Evolutionary conservation across 495 filamentous ascomycete species (phyloP), one percentile per base, ranked within the genome.

Genomic region (Penicillium roqueforti): DNA sequence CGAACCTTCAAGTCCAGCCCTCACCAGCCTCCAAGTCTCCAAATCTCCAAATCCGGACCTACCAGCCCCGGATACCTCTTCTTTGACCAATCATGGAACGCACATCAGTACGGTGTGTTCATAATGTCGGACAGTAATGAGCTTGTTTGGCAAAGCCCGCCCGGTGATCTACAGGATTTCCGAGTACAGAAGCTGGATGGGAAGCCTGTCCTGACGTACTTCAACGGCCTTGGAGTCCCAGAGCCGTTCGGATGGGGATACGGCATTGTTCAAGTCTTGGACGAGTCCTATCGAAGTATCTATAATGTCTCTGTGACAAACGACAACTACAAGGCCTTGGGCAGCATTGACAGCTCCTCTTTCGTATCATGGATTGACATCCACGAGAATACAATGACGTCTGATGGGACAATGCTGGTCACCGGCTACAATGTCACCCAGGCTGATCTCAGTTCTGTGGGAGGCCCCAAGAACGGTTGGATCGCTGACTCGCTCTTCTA

Each of bases 401-500:
- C 56, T 23, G 63, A 75, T 32, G 55, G 70, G 38, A 79, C 75
- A 0, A 68, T 76, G n/a, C 55, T 79, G 5, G 71, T 77, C 11
- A 68, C 71, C 11, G 66, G 73, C 19, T 80, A 76, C 49, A 68
- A 77, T 42, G 68, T 65, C 6, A 70, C 72, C n/a, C 56, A 46
- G 1, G 54, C 66, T 18, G 72, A 79, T 52, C 54, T 76, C 18
- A 68, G 59, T 0, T 54, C 62, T 3, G 63, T 71, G 28, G 74
- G 72, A 10, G 70, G 63, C 6, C 65, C 65, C 3, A 43, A 52
- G 3, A 52, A 73, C 53, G 75, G 76, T 34, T 76, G 73, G 72
- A 68, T 78, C 29, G 62, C 70, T 7, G 71, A 78, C 54, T 59
- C 71, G 20, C 66, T 75, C 14, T 65, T 76, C 28, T 72, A 74